phyloP scores from a whole-genome alignment of 73 alveolate genomes.

The Symbiodinium pilosum region DNA sequence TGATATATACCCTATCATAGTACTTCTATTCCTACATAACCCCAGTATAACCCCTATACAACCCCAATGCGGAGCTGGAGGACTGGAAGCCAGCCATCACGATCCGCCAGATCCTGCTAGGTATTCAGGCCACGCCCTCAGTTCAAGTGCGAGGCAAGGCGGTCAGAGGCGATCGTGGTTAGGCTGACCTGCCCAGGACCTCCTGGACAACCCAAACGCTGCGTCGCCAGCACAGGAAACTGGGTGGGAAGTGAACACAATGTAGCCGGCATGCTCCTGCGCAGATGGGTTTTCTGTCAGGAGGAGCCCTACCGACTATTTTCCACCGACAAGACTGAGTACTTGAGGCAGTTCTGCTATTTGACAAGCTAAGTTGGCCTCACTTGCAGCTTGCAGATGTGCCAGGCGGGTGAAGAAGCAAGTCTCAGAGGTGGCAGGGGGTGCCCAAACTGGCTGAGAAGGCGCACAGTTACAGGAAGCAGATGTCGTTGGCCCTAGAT shows the following conservation, averaged over 20 bases:
- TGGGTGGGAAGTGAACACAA: neutral
- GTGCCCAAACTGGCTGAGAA: conserved; percentile 43
- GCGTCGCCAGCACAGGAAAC: conserved; percentile 97
- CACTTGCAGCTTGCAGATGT: neutral
- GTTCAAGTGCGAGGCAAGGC: neutral
- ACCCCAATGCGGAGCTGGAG: neutral
- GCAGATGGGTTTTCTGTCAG: conserved; percentile 42
- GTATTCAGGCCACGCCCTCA: conserved; percentile 70
- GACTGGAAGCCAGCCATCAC: conserved; percentile 99
- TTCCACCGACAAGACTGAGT: conserved; percentile 97
- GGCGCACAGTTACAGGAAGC: neutral
- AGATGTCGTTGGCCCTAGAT: too few relatives aligned
- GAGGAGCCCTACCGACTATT: conserved; percentile 98
- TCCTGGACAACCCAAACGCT: conserved; percentile 98
- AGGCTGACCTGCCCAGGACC: conserved; percentile 96
- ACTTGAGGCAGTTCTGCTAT: conserved; percentile 96
- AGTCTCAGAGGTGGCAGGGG: conserved; percentile 75
- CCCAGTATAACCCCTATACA: too few relatives aligned
- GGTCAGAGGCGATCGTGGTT: too few relatives aligned
- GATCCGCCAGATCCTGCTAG: conserved; percentile 97
- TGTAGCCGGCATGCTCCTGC: neutral
- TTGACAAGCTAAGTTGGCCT: conserved; percentile 96
- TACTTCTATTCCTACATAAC: neutral
- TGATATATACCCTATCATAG: too few relatives aligned
- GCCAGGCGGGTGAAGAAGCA: conserved; percentile 95